Percentiles rank a stretch among this genome's conserved stretches.
phyloP scores from a whole-genome alignment of 768 basidiomycete species.

The Stropharia rugosoannulata region DNA sequence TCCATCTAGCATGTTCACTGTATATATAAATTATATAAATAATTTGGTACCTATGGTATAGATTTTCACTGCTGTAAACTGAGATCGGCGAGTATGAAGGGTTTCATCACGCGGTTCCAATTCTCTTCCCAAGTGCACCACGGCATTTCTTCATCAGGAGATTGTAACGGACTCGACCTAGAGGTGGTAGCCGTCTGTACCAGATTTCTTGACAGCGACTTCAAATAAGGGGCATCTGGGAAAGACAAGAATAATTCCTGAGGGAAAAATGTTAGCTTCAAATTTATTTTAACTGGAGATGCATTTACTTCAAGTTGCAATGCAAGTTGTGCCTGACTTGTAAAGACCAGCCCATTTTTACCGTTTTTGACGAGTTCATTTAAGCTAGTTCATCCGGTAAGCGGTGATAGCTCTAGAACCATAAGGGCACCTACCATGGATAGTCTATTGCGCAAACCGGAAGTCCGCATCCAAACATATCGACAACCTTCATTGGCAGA shows the following conservation, averaged over 20 bases:
- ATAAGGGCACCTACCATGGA: slow-evolving; percentile 59
- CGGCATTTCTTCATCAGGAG: slow-evolving; percentile 13
- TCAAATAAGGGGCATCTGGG: slow-evolving; percentile 52
- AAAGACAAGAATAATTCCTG: slow-evolving; percentile 62
- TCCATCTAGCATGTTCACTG: not conserved
- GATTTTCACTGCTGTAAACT: slow-evolving; percentile 10
- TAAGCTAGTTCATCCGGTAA: slow-evolving; percentile 48
- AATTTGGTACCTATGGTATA: not conserved
- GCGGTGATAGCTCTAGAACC: not conserved
- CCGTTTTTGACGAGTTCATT: slow-evolving; percentile 84
- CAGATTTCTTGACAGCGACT: slow-evolving; percentile 52
- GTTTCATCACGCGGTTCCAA: slow-evolving; percentile 70
- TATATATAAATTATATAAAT: not conserved
- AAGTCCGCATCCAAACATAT: slow-evolving; percentile 97
- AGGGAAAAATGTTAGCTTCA: not conserved
- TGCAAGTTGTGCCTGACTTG: slow-evolving; percentile 63
- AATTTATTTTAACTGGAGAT: slow-evolving; percentile 1
- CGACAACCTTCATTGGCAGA: slow-evolving; percentile 98
- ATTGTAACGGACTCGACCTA: slow-evolving; percentile 15
- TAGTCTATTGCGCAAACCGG: slow-evolving; percentile 92
- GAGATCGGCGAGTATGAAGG: slow-evolving; percentile 48
- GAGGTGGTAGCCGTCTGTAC: slow-evolving; percentile 25
- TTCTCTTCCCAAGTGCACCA: slow-evolving; percentile 88
- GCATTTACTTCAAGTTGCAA: slow-evolving; percentile 63
- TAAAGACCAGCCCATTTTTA: slow-evolving; percentile 82